Evolutionary conservation across 148 eudicot species (phyloP), one percentile per base, ranked within the genome.

Genomic region (Salicornia ramosissima): DNA sequence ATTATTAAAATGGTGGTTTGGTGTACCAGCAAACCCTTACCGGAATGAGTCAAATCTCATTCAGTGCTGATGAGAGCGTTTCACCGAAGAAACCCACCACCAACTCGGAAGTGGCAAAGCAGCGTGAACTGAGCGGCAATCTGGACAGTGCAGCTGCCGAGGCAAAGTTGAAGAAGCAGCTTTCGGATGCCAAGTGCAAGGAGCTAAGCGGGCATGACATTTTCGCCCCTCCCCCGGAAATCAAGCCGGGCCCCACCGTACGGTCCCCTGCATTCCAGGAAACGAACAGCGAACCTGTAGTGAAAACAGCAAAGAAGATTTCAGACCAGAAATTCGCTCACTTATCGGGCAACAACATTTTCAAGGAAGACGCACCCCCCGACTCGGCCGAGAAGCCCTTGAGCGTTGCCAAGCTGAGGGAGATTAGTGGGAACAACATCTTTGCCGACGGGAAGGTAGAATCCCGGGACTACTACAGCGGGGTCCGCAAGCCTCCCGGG

Each of bases 401-500:
- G 79, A 92, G 98, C 64, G 75, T 65, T 19, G 96, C 98, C 18
- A 92, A 92, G 80, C 80, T 92, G 82, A 79, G 90, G 34, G 98
- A 92, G 79, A 92, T 92, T 59, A 86, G 96, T 34, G 98, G 98
- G 49, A 92, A 81, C 21, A 80, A 90, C 65, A 92, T 92, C 26
- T 92, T 92, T 47, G 77, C 98, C 0, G 98, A 92, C 29, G 98
- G 94, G 71, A 92, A 92, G 76, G 85, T 57, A 28, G 98, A 90
- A 56, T 84, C 94, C 6, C 85, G 98, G 39, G 98, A 88, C 72
- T 88, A 86, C 79, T 81, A 87, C 64, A 94, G 86, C 4, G 98
- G 98, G 29, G 96, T 92, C 0, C 96, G 98, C 30, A 92, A 92
- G 87, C 98, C 97, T 31, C 97, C 97, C 0, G 97, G 97, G 45